Evolutionary conservation across 257 asterid species (phyloP).

Genomic region (Nicotiana knightiana): DNA sequence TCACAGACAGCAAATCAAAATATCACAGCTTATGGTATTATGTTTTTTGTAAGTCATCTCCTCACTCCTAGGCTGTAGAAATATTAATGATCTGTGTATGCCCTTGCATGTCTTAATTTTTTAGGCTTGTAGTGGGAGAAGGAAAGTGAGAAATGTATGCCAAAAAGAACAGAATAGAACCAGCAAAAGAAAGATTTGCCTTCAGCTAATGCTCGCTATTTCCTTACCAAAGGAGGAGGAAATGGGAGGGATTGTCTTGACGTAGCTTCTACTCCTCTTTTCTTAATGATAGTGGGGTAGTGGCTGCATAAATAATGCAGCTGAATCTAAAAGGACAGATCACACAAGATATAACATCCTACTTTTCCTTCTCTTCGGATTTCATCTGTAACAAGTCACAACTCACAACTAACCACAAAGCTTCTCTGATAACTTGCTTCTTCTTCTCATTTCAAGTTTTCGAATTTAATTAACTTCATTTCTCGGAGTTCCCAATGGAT

Average conservation of each 20-base stretch:
- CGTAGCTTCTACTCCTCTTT: neutral
- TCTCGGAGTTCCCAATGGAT: neutral
- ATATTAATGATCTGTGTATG: neutral
- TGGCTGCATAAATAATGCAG: neutral
- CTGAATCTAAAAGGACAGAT: neutral
- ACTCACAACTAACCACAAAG: neutral
- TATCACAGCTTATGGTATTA: constrained; percentile 82
- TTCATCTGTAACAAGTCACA: constrained; percentile 5
- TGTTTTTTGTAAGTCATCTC: constrained; percentile 71
- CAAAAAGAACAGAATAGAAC: neutral
- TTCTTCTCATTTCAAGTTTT: neutral
- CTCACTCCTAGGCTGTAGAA: constrained; percentile 1
- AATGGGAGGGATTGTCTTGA: constrained; percentile 4
- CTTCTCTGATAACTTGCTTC: neutral
- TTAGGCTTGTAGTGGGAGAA: neutral
- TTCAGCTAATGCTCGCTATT: neutral
- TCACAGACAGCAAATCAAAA: constrained; percentile 63
- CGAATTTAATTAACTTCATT: neutral
- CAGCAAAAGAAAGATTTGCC: neutral
- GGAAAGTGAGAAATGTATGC: neutral
- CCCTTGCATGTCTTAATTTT: neutral
- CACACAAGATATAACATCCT: neutral
- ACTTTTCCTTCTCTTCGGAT: neutral
- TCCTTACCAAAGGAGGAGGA: neutral
- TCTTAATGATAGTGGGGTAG: neutral